Conservation (phyloP, 208 protist genomes). For the Trypanosomatidae sp. region DNA sequence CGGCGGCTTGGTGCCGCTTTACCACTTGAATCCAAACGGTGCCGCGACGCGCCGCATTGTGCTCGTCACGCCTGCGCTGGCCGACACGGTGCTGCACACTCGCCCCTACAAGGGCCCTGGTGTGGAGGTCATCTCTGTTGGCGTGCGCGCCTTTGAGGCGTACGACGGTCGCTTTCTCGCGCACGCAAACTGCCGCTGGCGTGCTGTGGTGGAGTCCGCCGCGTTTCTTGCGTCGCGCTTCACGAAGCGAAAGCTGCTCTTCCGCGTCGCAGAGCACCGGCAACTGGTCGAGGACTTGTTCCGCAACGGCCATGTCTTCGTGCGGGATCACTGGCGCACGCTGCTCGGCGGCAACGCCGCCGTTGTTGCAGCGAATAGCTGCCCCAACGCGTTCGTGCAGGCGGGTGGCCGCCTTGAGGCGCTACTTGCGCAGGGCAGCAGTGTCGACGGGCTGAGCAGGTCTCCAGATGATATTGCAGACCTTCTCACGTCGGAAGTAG, state of each 20-base stretch:
- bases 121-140: slow-evolving; percentile 85
- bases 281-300: slow-evolving; percentile 60
- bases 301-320: slow-evolving; percentile 65
- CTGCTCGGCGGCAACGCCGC: slow-evolving; percentile 40
- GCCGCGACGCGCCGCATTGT: slow-evolving; percentile 75
- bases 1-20: slow-evolving; percentile 79
- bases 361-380: slow-evolving; percentile 20
- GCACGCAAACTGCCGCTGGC: slow-evolving; percentile 76
- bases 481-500: slow-evolving; percentile 40
- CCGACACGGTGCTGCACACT: slow-evolving; percentile 66
- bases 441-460: slow-evolving; percentile 3
- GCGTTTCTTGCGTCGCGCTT: slow-evolving; percentile 64
- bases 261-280: slow-evolving; percentile 37
- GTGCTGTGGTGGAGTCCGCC: slow-evolving; percentile 76
- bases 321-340: slow-evolving; percentile 67
- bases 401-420: slow-evolving; percentile 27
- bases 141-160: slow-evolving; percentile 81
- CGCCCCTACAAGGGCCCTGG: slow-evolving; percentile 89
- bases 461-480: slow-evolving; percentile 22
- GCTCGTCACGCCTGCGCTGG: slow-evolving; percentile 65
- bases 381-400: slow-evolving; percentile 34
- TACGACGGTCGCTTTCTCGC: slow-evolving; percentile 82
- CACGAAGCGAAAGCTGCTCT: slow-evolving; percentile 52
- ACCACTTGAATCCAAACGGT: slow-evolving; percentile 86
- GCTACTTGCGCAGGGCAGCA: slow-evolving; percentile 27